Evolutionary conservation across 1,284 basidiomycete genomes (phyloP), one percentile per base, ranked within the genome.

Genomic region (Marasmius oreades): DNA sequence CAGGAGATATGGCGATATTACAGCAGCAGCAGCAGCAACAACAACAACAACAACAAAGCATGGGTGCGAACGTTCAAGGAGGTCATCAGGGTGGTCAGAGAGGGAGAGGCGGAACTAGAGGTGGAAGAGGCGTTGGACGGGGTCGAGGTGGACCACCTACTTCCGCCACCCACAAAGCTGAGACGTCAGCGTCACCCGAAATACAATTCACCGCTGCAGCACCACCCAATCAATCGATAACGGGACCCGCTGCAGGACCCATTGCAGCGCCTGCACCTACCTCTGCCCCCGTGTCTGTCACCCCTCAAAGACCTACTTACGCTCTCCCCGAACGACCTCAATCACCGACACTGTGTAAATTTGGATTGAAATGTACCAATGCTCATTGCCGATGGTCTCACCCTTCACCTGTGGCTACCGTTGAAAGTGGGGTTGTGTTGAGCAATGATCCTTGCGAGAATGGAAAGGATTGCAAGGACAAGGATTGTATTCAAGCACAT

Each of bases 381-480:
- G 78, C 90, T 0, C 77, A 86, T 52, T 98, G 95, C 70, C 80
- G 87, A 18, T 97, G 85, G 72, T 92, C 91, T 10, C 95, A 98
- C 70, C 93, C 95, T 3, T 93, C 90, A 5, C 94, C 95, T 14
- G 92, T 93, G 0, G 93, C 95, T 2, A 95, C 94, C 26, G 77
- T 85, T 12, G 92, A 95, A 72, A 92, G 89, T 67, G 95, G 94
- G n/a, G 82, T 98, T 62, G 95, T 97, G 1, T 76, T 97, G 57
- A 93, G 90, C 64, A 93, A 90, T 59, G 95, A 96, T 61, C 78
- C 91, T 20, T 97, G 94, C 69, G 88, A 92, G 64, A 84, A 87
- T 43, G 92, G 92, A 18, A 88, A 86, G 66, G 76, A 88, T 45
- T 98, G 95, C 72, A 88, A 89, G 68, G 92, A 97, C 69, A 85